Percentiles rank a stretch among this genome's conserved stretches.
These are phyloP conservation scores for Austroboletus rostrupii DNA, from an alignment of 1,284 basidiomycete genomes.

Conservation along the genomic window DNA sequence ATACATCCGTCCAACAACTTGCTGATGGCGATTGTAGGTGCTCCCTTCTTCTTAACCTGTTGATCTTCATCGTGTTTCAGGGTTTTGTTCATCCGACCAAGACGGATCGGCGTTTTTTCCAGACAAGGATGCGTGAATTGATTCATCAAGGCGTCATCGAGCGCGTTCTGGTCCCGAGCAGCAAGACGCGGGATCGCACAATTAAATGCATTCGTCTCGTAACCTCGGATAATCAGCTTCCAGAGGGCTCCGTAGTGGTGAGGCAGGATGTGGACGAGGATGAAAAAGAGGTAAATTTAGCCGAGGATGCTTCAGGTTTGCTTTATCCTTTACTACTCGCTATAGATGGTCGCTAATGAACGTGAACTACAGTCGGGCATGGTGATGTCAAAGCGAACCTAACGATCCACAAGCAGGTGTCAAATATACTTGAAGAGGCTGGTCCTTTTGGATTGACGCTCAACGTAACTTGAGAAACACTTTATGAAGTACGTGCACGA, in stretches of 20 bases:
- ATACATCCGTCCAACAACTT: constrained; percentile 70
- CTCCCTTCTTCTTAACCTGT: background rate
- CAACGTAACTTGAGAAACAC: constrained; percentile 42
- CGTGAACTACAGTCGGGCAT: constrained; percentile 14
- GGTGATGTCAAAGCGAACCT: constrained; percentile 52
- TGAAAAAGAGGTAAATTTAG: constrained; percentile 34
- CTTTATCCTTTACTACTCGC: background rate
- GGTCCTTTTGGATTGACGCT: constrained; percentile 67
- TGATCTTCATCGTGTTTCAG: constrained; percentile 34
- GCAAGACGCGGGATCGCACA: constrained; percentile 40
- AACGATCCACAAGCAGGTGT: constrained; percentile 72
- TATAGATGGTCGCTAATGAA: background rate
- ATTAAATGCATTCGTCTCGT: constrained; percentile 63
- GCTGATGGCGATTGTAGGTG: constrained; percentile 61
- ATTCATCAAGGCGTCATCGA: constrained; percentile 69
- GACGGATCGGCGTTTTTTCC: constrained; percentile 74
- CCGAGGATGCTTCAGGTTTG: constrained; percentile 19
- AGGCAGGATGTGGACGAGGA: constrained; percentile 38
- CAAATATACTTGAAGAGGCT: constrained; percentile 63
- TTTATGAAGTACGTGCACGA: background rate
- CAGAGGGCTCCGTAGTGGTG: constrained; percentile 35
- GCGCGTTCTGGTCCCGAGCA: constrained; percentile 61
- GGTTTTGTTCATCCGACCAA: constrained; percentile 70
- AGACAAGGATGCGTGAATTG: constrained; percentile 64
- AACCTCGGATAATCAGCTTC: constrained; percentile 30